phyloP scores from a whole-genome alignment of 169 alveolate species.

The Plasmodium gaboni region DNA sequence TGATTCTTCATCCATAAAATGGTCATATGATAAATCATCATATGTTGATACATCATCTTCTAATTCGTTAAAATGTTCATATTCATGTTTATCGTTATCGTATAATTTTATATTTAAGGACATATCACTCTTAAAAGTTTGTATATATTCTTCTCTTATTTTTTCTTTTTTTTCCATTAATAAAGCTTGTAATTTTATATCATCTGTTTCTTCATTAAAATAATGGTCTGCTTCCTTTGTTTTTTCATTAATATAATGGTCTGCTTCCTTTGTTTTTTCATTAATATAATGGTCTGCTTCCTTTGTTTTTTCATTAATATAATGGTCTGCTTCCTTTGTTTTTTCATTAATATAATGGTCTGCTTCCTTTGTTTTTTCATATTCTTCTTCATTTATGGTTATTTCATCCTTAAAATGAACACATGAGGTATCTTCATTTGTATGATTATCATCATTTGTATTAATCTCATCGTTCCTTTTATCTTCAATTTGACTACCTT shows the following conservation, averaged over 20 bases:
- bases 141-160: conserved; percentile 38
- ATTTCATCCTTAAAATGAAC: too few relatives aligned
- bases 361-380: background rate
- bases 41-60: background rate
- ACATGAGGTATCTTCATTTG: too few relatives aligned
- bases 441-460: background rate
- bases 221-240: background rate
- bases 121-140: conserved; percentile 2
- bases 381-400: too few relatives aligned
- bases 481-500: background rate
- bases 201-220: background rate
- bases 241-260: background rate
- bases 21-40: background rate
- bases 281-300: background rate
- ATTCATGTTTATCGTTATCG: background rate
- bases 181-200: conserved; percentile 1
- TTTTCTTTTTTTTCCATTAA: conserved; percentile 40
- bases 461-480: background rate
- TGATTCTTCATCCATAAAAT: background rate
- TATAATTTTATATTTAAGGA: background rate
- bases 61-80: background rate
- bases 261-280: background rate
- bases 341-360: background rate
- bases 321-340: background rate
- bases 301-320: background rate